Percentiles rank a stretch among this genome's conserved stretches.
These are phyloP conservation scores for Pugionium cornutum DNA, from an alignment of 345 rosid genomes.

Conservation along the genomic window DNA sequence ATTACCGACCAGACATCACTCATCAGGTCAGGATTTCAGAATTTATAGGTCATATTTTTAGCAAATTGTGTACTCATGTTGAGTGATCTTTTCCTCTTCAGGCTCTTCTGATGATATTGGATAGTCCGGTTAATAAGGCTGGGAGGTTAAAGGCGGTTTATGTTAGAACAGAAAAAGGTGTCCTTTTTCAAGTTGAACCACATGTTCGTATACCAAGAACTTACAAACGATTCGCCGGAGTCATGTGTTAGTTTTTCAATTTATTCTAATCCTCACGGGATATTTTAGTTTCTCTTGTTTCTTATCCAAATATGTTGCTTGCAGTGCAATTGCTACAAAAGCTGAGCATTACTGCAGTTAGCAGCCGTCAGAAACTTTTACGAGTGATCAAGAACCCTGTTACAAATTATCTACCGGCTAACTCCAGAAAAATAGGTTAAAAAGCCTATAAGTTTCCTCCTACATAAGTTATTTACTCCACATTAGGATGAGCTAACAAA, in stretches of 20 bases:
- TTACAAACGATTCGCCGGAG: constrained; percentile 74
- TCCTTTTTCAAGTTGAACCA: constrained; percentile 82
- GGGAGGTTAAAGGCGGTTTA: constrained; percentile 78
- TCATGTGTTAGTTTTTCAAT: constrained; percentile 63
- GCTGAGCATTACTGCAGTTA: constrained; percentile 68
- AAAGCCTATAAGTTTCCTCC: not conserved
- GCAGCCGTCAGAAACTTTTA: constrained; percentile 79
- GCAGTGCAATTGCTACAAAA: constrained; percentile 90
- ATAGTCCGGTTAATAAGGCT: constrained; percentile 86
- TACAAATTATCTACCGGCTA: constrained; percentile 58
- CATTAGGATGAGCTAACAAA: not conserved
- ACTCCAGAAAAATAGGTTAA: constrained; percentile 71
- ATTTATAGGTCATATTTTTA: not conserved
- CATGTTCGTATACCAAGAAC: constrained; percentile 91
- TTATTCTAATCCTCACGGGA: not conserved
- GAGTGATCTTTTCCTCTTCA: constrained; percentile 29
- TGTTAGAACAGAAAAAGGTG: constrained; percentile 83
- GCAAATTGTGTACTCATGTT: constrained; percentile 7
- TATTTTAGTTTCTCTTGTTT: constrained; percentile 1
- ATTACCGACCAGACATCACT: constrained; percentile 81
- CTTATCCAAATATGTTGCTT: constrained; percentile 26
- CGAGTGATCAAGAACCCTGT: constrained; percentile 81
- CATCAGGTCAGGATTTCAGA: constrained; percentile 58
- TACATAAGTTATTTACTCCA: not conserved
- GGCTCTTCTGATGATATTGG: constrained; percentile 83